These are phyloP conservation scores for Metschnikowia vanudenii DNA, from an alignment of 805 yeast species.

Conservation along the genomic window DNA sequence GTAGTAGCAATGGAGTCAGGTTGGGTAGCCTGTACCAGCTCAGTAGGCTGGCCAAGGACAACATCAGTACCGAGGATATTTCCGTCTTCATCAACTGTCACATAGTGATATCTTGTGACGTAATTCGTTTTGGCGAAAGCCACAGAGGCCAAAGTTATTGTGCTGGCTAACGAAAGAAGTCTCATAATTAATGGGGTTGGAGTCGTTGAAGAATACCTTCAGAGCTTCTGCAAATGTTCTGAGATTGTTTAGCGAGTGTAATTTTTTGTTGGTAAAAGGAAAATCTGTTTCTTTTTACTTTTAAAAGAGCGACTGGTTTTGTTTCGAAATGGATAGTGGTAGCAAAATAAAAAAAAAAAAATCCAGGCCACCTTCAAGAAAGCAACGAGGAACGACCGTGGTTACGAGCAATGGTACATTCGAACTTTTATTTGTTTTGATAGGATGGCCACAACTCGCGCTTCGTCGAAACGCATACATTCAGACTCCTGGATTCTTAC, in stretches of 20 bases:
- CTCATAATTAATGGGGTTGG: conserved; percentile 5
- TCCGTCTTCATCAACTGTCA: conserved; percentile 25
- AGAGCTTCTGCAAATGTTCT: background rate
- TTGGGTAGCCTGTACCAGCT: no score
- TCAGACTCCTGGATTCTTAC: background rate
- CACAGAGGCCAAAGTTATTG: conserved; percentile 21
- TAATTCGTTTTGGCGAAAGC: conserved; percentile 26
- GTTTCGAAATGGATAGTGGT: background rate
- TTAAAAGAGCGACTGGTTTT: background rate
- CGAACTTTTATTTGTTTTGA: background rate
- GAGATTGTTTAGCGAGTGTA: background rate
- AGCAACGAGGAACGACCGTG: background rate
- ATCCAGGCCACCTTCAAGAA: background rate
- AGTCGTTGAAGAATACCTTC: background rate
- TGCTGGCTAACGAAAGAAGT: conserved; percentile 14
- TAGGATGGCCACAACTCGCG: background rate
- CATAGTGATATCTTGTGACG: conserved; percentile 29
- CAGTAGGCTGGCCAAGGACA: background rate
- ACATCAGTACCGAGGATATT: conserved; percentile 9
- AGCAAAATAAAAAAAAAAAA: background rate
- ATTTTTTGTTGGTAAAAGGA: background rate
- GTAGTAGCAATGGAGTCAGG: background rate
- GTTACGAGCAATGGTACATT: background rate
- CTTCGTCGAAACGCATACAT: background rate
- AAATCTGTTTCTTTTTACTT: background rate